phyloP scores from a whole-genome alignment of 306 rosid genomes.

The Cicer pinnatifidum region DNA sequence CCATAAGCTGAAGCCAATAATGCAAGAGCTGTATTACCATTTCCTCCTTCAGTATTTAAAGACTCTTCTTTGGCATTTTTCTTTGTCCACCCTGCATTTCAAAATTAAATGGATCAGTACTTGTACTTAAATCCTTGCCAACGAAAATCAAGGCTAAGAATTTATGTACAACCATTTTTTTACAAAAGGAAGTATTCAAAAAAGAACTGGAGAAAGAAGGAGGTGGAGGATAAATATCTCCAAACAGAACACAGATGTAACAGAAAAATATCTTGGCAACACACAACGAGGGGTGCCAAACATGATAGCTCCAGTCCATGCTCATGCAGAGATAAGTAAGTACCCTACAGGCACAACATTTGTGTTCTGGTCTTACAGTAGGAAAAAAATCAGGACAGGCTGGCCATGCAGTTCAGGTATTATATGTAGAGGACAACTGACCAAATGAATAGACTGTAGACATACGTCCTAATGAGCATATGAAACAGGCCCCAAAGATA shows the following conservation, averaged over 20 bases:
- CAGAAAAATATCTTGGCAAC: slow-evolving; percentile 18
- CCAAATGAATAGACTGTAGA: slow-evolving; percentile 22
- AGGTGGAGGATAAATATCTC: slow-evolving; percentile 2
- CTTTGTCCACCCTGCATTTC: slow-evolving; percentile 57
- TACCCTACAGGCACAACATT: not conserved
- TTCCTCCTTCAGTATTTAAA: slow-evolving; percentile 51
- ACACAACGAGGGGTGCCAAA: not conserved
- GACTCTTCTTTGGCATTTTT: slow-evolving; percentile 48
- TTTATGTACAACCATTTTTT: slow-evolving; percentile 13
- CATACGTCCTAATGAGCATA: slow-evolving; percentile 30
- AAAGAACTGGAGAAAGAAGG: not conserved
- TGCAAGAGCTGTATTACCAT: slow-evolving; percentile 77
- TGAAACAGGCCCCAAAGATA: slow-evolving; percentile 16
- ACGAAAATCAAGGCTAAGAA: slow-evolving; percentile 30
- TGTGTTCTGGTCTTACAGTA: slow-evolving; percentile 11
- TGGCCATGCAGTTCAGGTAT: slow-evolving; percentile 33
- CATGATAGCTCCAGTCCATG: slow-evolving; percentile 9
- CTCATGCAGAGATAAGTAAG: slow-evolving; percentile 37
- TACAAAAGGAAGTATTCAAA: slow-evolving; percentile 28
- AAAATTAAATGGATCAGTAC: slow-evolving; percentile 38
- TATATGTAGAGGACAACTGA: slow-evolving; percentile 13
- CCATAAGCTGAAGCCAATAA: slow-evolving; percentile 88
- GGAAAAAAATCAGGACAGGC: slow-evolving; percentile 32
- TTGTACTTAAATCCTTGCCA: slow-evolving; percentile 27
- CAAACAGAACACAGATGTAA: slow-evolving; percentile 25